Evolutionary conservation across 441 rosid genomes (phyloP).

Genomic region (Theobroma grandiflorum): DNA sequence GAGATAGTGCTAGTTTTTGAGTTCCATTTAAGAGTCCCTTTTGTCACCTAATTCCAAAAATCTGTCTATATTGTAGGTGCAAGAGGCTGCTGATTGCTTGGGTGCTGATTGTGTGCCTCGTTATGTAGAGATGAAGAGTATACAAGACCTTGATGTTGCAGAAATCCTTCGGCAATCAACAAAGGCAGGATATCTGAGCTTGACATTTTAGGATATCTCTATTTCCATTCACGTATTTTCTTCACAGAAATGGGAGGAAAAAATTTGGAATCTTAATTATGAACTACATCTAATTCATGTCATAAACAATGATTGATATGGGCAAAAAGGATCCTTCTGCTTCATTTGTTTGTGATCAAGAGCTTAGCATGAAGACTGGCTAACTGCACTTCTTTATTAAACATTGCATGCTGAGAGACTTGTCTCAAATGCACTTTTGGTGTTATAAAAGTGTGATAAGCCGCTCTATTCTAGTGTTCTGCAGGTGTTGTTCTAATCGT

Average conservation of each 20-base stretch:
- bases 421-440: not conserved
- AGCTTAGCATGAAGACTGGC: not conserved
- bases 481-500: not conserved
- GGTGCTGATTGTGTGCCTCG: conserved; percentile 83
- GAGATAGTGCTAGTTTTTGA: not conserved
- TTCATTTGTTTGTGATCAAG: not conserved
- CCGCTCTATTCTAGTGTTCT: not conserved
- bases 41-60: not conserved
- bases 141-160: conserved; percentile 58
- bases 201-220: not conserved
- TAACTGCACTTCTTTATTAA: not conserved
- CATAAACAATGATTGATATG: not conserved
- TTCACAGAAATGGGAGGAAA: not conserved
- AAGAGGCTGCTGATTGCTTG: conserved; percentile 92
- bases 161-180: conserved; percentile 47
- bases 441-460: not conserved
- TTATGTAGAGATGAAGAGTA: conserved; percentile 65
- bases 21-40: not conserved
- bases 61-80: conserved; percentile 55
- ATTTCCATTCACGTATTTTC: not conserved
- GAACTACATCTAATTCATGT: not conserved
- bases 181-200: conserved; percentile 53
- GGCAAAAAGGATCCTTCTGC: not conserved
- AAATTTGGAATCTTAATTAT: not conserved
- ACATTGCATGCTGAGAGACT: not conserved